A percentile compares a stretch with the other conserved stretches of the same genome.
Evolutionary conservation across 2,329 filamentous ascomycete species (phyloP).

Genomic region (Dothideomycetidae sp.): DNA sequence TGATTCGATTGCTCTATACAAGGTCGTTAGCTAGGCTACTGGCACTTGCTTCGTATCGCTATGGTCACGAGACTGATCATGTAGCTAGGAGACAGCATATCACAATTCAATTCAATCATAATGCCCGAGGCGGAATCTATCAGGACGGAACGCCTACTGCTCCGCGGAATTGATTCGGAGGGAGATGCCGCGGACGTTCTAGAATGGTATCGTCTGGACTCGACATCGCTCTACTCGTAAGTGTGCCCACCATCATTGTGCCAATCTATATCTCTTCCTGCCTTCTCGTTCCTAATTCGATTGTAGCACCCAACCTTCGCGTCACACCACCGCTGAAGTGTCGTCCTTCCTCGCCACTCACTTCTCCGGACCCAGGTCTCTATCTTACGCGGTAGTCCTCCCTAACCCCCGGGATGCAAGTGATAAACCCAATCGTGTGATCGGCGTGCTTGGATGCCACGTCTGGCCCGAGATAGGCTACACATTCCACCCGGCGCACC

Average conservation of each 20-base stretch:
- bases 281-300: background rate
- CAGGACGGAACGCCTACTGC: constrained; percentile 1
- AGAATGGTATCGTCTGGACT: constrained; percentile 3
- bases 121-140: background rate
- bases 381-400: background rate
- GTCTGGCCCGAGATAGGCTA: constrained; percentile 14
- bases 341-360: background rate
- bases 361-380: background rate
- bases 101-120: too few species aligned
- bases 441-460: constrained; percentile 11
- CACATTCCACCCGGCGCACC: constrained; percentile 11
- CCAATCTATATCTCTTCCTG: background rate
- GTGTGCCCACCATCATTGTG: background rate
- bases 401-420: background rate
- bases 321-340: background rate
- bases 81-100: too few species aligned
- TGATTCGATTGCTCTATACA: too few species aligned
- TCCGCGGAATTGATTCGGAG: constrained; percentile 5
- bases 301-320: background rate
- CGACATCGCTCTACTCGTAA: background rate
- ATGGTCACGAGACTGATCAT: too few species aligned
- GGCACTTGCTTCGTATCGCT: too few species aligned
- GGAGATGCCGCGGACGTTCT: constrained; percentile 3
- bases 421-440: constrained; percentile 2
- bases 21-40: too few species aligned